These are phyloP conservation scores for Arthrinium phaeospermum DNA, from an alignment of 2,329 filamentous ascomycete species.

Conservation along the genomic window DNA sequence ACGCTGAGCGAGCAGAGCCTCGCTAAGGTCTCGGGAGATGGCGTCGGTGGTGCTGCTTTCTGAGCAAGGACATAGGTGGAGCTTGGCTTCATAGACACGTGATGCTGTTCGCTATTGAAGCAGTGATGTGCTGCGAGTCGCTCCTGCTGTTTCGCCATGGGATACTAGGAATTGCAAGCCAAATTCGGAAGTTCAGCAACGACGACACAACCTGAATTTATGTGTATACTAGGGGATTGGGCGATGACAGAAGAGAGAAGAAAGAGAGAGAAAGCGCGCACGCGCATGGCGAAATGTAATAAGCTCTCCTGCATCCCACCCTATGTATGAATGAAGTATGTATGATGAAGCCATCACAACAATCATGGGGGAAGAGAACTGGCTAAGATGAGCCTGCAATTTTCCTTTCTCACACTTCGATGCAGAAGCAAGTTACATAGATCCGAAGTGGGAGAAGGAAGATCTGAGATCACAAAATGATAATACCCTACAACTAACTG, in stretches of 20 bases:
- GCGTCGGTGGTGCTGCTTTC: conserved; percentile 61
- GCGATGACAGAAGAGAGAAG: background rate
- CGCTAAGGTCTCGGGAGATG: conserved; percentile 62
- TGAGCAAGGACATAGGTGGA: conserved; percentile 31
- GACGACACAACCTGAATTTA: background rate
- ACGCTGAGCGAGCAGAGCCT: conserved; percentile 63
- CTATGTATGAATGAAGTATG: background rate
- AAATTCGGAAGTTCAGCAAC: background rate
- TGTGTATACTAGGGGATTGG: background rate
- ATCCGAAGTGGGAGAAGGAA: background rate
- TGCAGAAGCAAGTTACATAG: background rate
- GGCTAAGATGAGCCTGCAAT: background rate
- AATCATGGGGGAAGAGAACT: background rate
- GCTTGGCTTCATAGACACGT: background rate
- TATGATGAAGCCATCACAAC: background rate
- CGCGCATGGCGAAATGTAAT: background rate
- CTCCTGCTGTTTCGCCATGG: background rate
- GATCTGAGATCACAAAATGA: background rate
- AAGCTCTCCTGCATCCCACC: background rate
- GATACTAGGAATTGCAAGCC: background rate
- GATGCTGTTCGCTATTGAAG: background rate
- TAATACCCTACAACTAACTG: background rate
- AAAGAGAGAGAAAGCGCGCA: background rate
- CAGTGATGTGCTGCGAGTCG: background rate
- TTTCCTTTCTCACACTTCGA: background rate